phyloP scores from a whole-genome alignment of 805 yeast species.

The Lachancea kluyveri region DNA sequence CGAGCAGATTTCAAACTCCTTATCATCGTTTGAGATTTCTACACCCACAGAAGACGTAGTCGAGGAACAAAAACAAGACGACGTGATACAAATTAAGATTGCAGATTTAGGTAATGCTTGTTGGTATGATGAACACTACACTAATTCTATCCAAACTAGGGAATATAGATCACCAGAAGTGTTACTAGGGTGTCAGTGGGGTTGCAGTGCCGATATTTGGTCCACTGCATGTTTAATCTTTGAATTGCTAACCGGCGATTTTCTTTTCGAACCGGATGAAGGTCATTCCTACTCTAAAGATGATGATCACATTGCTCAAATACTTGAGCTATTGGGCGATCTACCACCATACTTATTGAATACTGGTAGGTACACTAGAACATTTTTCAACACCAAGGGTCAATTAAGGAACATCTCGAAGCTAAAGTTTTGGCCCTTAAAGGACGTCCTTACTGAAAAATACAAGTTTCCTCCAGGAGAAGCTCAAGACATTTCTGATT shows the following conservation, averaged over 20 bases:
- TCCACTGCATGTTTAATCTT: conserved; percentile 88
- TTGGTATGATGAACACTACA: conserved; percentile 71
- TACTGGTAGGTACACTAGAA: conserved; percentile 54
- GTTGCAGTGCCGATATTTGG: conserved; percentile 94
- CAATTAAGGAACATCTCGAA: conserved; percentile 73
- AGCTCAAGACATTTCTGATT: conserved; percentile 68
- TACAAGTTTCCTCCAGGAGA: conserved; percentile 66
- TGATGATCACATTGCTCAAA: conserved; percentile 95
- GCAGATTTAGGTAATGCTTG: conserved; percentile 95
- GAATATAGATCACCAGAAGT: conserved; percentile 93
- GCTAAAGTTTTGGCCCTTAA: conserved; percentile 84
- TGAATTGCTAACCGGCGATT: conserved; percentile 91
- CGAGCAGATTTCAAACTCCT: conserved; percentile 29
- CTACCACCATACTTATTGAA: conserved; percentile 54
- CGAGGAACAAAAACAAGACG: conserved; percentile 26
- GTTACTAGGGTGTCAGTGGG: conserved; percentile 79
- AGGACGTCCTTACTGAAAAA: conserved; percentile 77
- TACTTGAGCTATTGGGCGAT: conserved; percentile 73
- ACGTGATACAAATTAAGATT: conserved; percentile 70
- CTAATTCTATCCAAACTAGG: conserved; percentile 85
- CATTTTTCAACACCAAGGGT: conserved; percentile 61
- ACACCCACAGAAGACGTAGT: conserved; percentile 5
- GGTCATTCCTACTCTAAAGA: conserved; percentile 77
- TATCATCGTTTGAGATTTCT: conserved; percentile 35
- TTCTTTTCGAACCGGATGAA: conserved; percentile 79